Evolutionary conservation across 495 filamentous ascomycete genomes (phyloP).

Genomic region (Penicillium goetzii): DNA sequence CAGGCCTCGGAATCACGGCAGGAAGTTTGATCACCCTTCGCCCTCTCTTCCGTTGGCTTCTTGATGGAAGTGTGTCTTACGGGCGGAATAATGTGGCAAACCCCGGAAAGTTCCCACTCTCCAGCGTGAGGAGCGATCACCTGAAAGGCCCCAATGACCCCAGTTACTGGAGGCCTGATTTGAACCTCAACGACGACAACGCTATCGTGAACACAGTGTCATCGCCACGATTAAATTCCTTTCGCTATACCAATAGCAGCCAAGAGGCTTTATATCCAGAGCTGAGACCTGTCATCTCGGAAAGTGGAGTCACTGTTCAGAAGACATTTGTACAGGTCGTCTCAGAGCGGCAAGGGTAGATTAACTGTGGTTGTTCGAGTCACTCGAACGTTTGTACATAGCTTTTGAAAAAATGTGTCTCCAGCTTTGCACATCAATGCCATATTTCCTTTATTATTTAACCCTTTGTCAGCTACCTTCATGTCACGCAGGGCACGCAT

Average conservation of each 20-base stretch:
- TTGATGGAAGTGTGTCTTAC: conserved; percentile 12
- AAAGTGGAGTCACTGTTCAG: conserved; percentile 14
- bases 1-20: conserved; percentile 40
- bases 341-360: background rate
- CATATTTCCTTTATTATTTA: too few species aligned
- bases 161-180: conserved; percentile 20
- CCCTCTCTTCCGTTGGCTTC: conserved; percentile 37
- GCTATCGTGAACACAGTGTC: conserved; percentile 6
- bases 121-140: conserved; percentile 7
- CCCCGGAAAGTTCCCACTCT: conserved; percentile 8
- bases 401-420: background rate
- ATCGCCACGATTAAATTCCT: conserved; percentile 1
- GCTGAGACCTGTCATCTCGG: background rate
- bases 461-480: background rate
- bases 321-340: conserved; percentile 16
- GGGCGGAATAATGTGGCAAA: background rate
- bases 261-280: conserved; percentile 18
- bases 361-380: background rate
- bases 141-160: conserved; percentile 2
- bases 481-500: background rate
- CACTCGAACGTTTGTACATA: background rate
- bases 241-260: conserved; percentile 12
- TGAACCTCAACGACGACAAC: conserved; percentile 8
- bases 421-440: too few species aligned
- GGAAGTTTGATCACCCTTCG: conserved; percentile 44